Evolutionary conservation across 2,329 filamentous ascomycete genomes (phyloP).

Genomic region (Magnaporthiopsis incrustans): DNA sequence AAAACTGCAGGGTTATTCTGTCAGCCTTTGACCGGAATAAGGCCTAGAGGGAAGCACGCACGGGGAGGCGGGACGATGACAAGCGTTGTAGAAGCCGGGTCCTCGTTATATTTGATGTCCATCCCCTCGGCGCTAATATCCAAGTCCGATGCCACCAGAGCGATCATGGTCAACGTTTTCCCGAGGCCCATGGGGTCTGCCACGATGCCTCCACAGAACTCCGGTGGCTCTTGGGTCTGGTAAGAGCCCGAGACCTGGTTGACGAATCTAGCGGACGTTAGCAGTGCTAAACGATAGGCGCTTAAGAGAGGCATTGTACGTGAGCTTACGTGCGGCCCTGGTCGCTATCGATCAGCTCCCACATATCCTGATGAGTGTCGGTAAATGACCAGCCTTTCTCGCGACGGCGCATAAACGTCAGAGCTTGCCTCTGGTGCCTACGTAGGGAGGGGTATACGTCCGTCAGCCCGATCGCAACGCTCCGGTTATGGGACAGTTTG

Average conservation of each 20-base stretch:
- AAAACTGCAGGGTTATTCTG: constrained; percentile 20
- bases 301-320: neutral
- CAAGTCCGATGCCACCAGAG: constrained; percentile 26
- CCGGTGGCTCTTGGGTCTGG: constrained; percentile 22
- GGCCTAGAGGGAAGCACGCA: neutral
- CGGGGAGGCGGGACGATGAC: neutral
- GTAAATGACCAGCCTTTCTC: constrained; percentile 29
- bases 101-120: neutral
- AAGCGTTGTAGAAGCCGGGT: neutral
- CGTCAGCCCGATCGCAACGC: neutral
- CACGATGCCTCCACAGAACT: constrained; percentile 33
- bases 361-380: neutral
- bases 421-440: constrained; percentile 35
- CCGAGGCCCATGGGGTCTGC: constrained; percentile 39
- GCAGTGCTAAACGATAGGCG: too few species aligned
- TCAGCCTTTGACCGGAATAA: neutral
- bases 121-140: neutral
- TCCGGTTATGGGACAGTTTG: constrained; percentile 1
- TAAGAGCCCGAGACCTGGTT: constrained; percentile 23
- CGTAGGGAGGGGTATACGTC: neutral
- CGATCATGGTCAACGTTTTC: constrained; percentile 36
- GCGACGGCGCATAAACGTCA: constrained; percentile 32
- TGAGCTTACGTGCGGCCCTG: neutral
- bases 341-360: neutral
- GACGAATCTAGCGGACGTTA: constrained; percentile 19